phyloP scores from a whole-genome alignment of 23 red algal genomes.

The Pyropia haitanensis region DNA sequence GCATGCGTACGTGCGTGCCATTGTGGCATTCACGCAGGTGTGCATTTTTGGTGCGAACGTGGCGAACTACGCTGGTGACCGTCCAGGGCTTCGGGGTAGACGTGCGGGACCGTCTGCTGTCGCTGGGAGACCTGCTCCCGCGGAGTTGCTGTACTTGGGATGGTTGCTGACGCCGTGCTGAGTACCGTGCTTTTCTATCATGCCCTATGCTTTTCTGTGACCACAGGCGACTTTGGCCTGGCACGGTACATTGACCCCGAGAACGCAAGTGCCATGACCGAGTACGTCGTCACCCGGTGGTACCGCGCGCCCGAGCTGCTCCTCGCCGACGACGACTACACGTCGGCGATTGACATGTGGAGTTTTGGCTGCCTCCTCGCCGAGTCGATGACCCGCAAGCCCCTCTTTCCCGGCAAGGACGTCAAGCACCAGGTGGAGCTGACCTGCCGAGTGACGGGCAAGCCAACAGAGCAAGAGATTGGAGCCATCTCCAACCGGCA shows the following conservation, averaged over 20 bases:
- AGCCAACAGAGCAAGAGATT: constrained; percentile 42
- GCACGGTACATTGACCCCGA: constrained; percentile 53
- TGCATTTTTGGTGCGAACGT: too few species aligned
- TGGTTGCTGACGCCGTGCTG: neutral
- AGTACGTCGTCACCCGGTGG: constrained; percentile 87
- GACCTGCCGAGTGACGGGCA: constrained; percentile 42
- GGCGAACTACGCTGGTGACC: too few species aligned
- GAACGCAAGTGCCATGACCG: constrained; percentile 47
- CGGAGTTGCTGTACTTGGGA: too few species aligned
- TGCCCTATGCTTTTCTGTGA: neutral
- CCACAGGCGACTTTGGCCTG: constrained; percentile 90
- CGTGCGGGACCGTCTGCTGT: too few species aligned
- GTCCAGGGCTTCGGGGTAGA: too few species aligned
- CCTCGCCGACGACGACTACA: constrained; percentile 72
- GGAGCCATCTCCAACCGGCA: constrained; percentile 16
- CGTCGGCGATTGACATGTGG: constrained; percentile 92
- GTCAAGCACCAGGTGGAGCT: constrained; percentile 81
- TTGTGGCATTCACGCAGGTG: too few species aligned
- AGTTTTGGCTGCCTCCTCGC: constrained; percentile 86
- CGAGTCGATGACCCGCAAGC: constrained; percentile 63
- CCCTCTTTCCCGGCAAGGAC: constrained; percentile 79
- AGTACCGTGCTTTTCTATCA: neutral
- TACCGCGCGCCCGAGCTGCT: constrained; percentile 91
- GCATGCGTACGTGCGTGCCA: too few species aligned
- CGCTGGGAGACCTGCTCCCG: too few species aligned